A percentile compares a stretch with the other conserved stretches of the same genome.
Evolutionary conservation across 2,329 filamentous ascomycete species (phyloP).

Genomic region (Paraphoma chrysanthemicola): DNA sequence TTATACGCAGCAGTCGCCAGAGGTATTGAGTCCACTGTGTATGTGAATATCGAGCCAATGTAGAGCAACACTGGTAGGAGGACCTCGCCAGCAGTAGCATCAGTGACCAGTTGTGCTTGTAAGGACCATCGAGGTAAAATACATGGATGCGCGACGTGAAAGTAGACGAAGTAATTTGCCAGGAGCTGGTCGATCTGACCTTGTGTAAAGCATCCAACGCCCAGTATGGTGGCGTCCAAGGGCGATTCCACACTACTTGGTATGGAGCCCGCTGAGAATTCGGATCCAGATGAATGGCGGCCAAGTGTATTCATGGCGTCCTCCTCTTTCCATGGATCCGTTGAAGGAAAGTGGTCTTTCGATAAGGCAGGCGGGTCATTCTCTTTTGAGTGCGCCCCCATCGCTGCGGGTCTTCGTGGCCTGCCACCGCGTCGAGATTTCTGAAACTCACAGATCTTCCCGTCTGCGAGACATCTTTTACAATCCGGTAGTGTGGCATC

Average conservation of each 20-base stretch:
- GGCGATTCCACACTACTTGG: constrained; percentile 14
- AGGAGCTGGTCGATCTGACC: constrained; percentile 19
- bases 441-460: constrained; percentile 25
- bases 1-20: constrained; percentile 38
- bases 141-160: constrained; percentile 28
- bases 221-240: not conserved
- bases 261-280: constrained; percentile 12
- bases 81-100: constrained; percentile 4
- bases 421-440: constrained; percentile 24
- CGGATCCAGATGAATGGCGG: not conserved
- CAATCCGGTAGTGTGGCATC: constrained; percentile 20
- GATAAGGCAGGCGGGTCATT: not conserved
- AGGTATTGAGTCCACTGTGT: constrained; percentile 47
- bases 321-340: not conserved
- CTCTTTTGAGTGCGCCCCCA: not conserved
- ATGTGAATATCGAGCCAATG: constrained; percentile 60
- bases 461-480: constrained; percentile 17
- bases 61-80: constrained; percentile 58
- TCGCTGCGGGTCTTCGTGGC: constrained; percentile 10
- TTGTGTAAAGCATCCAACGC: constrained; percentile 1
- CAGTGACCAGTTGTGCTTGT: constrained; percentile 4
- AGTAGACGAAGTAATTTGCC: constrained; percentile 24
- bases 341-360: not conserved
- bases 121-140: constrained; percentile 25
- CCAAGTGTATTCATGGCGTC: not conserved